Conservation (phyloP, 2,329 filamentous ascomycete species). For the Cladosporium phlei region DNA sequence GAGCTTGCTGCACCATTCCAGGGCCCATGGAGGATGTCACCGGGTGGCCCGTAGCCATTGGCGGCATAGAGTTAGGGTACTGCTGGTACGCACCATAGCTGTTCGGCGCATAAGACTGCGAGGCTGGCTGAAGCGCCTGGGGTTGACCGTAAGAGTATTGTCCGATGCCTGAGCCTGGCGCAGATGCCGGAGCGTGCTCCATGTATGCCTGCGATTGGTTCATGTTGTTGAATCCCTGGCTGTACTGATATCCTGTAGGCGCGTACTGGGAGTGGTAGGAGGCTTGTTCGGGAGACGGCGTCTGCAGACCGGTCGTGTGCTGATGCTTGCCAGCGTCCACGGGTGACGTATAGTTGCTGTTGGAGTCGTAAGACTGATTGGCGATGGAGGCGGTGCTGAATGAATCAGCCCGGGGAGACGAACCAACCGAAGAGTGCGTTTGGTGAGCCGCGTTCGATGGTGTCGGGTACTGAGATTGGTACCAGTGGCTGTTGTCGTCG, state of each 20-base stretch:
- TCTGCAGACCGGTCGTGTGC: slow-evolving; percentile 60
- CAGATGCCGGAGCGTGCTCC: slow-evolving; percentile 73
- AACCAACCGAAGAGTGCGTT: slow-evolving; percentile 63
- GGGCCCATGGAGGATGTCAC: slow-evolving; percentile 66
- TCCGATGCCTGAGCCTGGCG: slow-evolving; percentile 55
- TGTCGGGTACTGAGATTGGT: slow-evolving; percentile 13
- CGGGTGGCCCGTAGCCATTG: slow-evolving; percentile 65
- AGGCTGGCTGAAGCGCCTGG: slow-evolving; percentile 51
- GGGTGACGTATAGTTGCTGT: slow-evolving; percentile 53
- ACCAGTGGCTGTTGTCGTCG: slow-evolving; percentile 41
- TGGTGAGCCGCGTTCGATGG: slow-evolving; percentile 34
- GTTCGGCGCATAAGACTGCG: slow-evolving; percentile 54
- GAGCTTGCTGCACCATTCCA: slow-evolving; percentile 65
- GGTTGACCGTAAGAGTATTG: slow-evolving; percentile 66
- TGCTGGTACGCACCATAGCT: slow-evolving; percentile 61
- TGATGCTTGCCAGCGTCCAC: slow-evolving; percentile 38
- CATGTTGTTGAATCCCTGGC: slow-evolving; percentile 57
- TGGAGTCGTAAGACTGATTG: slow-evolving; percentile 42
- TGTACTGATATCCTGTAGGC: slow-evolving; percentile 14
- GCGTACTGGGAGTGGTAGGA: slow-evolving; percentile 15
- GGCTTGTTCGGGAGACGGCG: slow-evolving; percentile 52
- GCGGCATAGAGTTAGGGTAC: slow-evolving; percentile 73
- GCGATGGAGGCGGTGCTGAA: slow-evolving; percentile 56
- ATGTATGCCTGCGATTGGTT: slow-evolving; percentile 77
- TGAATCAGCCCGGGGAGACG: slow-evolving; percentile 71